Evolutionary conservation across 1,139 yeast species (phyloP), one percentile per base, ranked within the genome.

Genomic region (Kodamaea alishanica): DNA sequence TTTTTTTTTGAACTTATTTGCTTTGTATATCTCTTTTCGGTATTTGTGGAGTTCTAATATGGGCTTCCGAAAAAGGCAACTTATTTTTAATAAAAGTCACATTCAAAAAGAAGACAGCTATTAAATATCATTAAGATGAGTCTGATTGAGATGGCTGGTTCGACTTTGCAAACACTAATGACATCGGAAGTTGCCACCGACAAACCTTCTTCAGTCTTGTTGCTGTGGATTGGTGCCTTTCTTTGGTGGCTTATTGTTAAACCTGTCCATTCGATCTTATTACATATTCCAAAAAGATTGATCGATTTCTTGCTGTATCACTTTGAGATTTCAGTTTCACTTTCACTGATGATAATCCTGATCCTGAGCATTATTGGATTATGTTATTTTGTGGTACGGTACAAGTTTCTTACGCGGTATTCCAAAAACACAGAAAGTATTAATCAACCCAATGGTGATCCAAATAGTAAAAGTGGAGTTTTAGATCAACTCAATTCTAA

Each of bases 321-420:
- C 37, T 64, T 56, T 41, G 63, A 58, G 41, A 56, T 71, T 32
- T 60, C 66, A 5, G 49, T 70, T 35, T 57, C 72, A 28, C 50
- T 70, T 29, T 62, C 70, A 32, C 56, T 69, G 30, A 46, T 70
- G 6, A 44, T 68, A 4, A 9, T 60, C 1, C 39, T 54, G 2
- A 31, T 63, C 1, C 35, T 53, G 1, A 31, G 52, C 1, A 41
- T 61, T 2, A 46, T 52, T 0, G 51, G 61, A 0, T 24, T 59
- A 1, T 50, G 58, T 34, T 58, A 60, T 35, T 49, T 69, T n/a
- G 47, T 70, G 6, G 61, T 70, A 2, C 49, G 77, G 26, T 70
- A 70, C 51, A 64, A 58, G 38, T 69, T 64, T 43, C 54, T 70
- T 25, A 62, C 70, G 2, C 57, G 63, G 10, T 71, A 68, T 44